These are phyloP conservation scores for Tuber indicum DNA, from an alignment of 495 filamentous ascomycete species.

Conservation along the genomic window DNA sequence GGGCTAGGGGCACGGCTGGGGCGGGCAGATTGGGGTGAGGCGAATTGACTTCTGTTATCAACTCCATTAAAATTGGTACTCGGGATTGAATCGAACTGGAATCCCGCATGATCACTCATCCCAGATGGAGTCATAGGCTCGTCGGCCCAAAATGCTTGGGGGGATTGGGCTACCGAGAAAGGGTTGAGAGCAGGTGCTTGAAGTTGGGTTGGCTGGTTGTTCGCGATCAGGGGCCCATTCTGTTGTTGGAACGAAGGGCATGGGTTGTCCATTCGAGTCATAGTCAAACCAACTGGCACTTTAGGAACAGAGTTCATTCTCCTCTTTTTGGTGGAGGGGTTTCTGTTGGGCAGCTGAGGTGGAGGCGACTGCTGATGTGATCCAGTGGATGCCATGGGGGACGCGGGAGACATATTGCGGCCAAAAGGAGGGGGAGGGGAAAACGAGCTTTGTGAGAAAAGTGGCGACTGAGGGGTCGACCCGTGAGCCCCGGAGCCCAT, in stretches of 20 bases:
- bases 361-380: constrained; percentile 28
- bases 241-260: constrained; percentile 42
- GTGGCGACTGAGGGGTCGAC: constrained; percentile 17
- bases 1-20: constrained; percentile 32
- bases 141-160: constrained; percentile 24
- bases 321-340: constrained; percentile 30
- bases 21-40: constrained; percentile 30
- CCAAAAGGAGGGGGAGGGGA: constrained; percentile 15
- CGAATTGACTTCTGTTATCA: constrained; percentile 30
- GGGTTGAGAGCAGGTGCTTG: constrained; percentile 30
- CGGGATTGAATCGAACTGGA: constrained; percentile 28
- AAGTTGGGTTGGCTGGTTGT: constrained; percentile 30
- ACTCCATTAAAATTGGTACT: constrained; percentile 27
- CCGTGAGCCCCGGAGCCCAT: constrained; percentile 7
- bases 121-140: constrained; percentile 48
- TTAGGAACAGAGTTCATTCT: constrained; percentile 49
- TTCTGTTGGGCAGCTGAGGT: constrained; percentile 21
- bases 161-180: constrained; percentile 33
- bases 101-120: constrained; percentile 32
- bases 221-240: neutral
- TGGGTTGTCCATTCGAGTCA: constrained; percentile 66
- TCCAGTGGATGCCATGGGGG: constrained; percentile 17
- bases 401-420: constrained; percentile 15
- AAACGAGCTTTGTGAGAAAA: neutral
- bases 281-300: constrained; percentile 64